Evolutionary conservation across 805 yeast species (phyloP).

Genomic region (Metschnikowia drakensbergensis): DNA sequence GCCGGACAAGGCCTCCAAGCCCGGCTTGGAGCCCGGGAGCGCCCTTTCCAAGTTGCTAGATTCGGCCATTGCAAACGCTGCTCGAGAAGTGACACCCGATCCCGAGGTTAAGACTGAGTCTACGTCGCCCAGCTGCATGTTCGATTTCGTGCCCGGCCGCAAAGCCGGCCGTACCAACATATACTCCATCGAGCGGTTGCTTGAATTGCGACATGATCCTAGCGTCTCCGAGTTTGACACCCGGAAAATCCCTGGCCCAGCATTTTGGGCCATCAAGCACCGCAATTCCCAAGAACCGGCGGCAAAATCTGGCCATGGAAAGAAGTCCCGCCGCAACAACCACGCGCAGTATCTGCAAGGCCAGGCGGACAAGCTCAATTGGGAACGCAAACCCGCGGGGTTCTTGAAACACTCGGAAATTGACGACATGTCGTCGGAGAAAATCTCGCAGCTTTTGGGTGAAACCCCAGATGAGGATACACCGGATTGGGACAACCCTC

Average conservation of each 20-base stretch:
- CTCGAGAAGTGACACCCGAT: slow-evolving; percentile 41
- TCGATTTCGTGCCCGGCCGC: slow-evolving; percentile 10
- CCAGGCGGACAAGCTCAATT: slow-evolving; percentile 20
- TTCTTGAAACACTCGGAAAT: slow-evolving; percentile 22
- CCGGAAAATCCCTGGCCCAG: slow-evolving; percentile 41
- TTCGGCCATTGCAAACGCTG: slow-evolving; percentile 46
- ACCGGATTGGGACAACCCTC: slow-evolving; percentile 41
- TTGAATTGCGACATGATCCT: slow-evolving; percentile 35
- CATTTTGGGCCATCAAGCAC: slow-evolving; percentile 46
- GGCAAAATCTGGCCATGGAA: slow-evolving; percentile 11
- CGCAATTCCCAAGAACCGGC: slow-evolving; percentile 4
- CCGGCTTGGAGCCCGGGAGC: slow-evolving; percentile 27
- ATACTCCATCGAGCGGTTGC: slow-evolving; percentile 28
- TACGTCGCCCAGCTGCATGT: slow-evolving; percentile 8
- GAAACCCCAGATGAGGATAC: slow-evolving; percentile 32
- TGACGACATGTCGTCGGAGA: slow-evolving; percentile 30
- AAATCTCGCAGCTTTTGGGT: slow-evolving; percentile 34
- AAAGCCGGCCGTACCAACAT: slow-evolving; percentile 15
- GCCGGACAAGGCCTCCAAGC: slow-evolving; percentile 1
- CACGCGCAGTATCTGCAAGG: slow-evolving; percentile 8
- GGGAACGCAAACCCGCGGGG: slow-evolving; percentile 30
- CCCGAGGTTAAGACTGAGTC: slow-evolving; percentile 15
- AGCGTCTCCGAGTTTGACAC: slow-evolving; percentile 28
- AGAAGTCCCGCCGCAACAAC: slow-evolving; percentile 15
- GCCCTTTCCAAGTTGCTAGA: slow-evolving; percentile 42